Evolutionary conservation across 352 stramenopile genomes (phyloP), one percentile per base, ranked within the genome.

Genomic region (Phytophthora idaei): DNA sequence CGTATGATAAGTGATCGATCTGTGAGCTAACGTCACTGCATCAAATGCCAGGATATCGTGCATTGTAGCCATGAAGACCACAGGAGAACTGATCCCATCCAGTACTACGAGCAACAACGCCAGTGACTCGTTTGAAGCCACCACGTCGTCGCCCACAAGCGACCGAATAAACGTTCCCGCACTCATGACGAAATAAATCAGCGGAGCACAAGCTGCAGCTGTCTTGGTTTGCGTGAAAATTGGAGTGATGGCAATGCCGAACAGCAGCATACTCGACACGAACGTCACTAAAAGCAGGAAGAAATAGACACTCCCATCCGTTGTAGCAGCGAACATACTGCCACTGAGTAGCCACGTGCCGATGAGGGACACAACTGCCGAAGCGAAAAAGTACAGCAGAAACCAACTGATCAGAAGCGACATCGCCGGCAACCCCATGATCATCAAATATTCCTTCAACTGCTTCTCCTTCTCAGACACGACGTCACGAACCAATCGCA

Each of bases 401-500:
- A 94, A 89, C 88, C 88, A 95, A 48, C 83, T 92, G 21, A 90
- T 49, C 25, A 94, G 55, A 34, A 94, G 69, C 28, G 83, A 71
- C 78, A 90, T 92, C 0, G 87, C 76, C n/a, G 67, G 67, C 0
- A 97, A 41, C 1, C 91, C 91, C 83, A 97, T 92, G 45, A 97
- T 97, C 50, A 96, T 75, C 72, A 97, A 48, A 58, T 94, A 95
- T 51, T 97, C 89, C 61, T 94, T 93, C 32, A 97, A 69, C 57
- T 93, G 81, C 46, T 83, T 90, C 73, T 98, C 93, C 64, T 98
- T 98, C 45, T 98, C 93, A 34, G 83, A 62, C 36, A 98, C 90
- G 17, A 97, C 73, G 34, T 92, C 81, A 32, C 90, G 90, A 48
- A 97, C 78, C 39, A 98, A 72, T 5, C 87, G 83, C 15, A 80